A percentile compares a stretch with the other conserved stretches of the same genome.
Conservation (phyloP, 2,329 filamentous ascomycete species). For the Pseudohalonectria lignicola region DNA sequence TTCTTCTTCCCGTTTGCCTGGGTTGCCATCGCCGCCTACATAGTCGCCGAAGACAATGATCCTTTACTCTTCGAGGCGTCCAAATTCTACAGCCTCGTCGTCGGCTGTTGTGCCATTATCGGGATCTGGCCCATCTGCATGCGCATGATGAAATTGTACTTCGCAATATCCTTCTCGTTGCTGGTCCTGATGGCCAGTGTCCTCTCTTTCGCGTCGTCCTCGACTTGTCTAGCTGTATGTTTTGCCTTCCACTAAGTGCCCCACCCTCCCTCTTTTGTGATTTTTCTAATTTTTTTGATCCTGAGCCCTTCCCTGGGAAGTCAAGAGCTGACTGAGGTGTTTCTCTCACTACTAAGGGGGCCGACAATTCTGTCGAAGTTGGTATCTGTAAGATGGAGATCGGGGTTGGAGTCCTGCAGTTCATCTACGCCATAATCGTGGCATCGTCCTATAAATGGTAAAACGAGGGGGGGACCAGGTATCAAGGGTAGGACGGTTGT, state of each 20-base stretch:
- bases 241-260: neutral
- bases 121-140: conserved; percentile 1
- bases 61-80: neutral
- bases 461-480: too few relatives aligned
- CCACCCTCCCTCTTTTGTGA: neutral
- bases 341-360: neutral
- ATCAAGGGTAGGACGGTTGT: too few relatives aligned
- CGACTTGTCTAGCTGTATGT: conserved; percentile 1
- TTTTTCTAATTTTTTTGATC: neutral
- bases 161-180: conserved; percentile 1
- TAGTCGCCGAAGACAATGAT: conserved; percentile 3
- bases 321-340: neutral
- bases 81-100: conserved; percentile 5
- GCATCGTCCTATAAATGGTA: conserved; percentile 4
- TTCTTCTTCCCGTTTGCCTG: conserved; percentile 1
- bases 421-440: conserved; percentile 3
- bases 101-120: conserved; percentile 1
- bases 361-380: neutral
- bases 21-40: conserved; percentile 3
- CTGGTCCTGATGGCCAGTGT: conserved; percentile 1
- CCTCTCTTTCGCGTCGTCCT: conserved; percentile 2
- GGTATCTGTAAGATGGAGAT: conserved; percentile 3
- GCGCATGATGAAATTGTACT: conserved; percentile 1
- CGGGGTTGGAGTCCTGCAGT: conserved; percentile 2
- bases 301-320: too few relatives aligned